Conservation (phyloP, 2,329 filamentous ascomycete species). For the Fusarium proliferatum region DNA sequence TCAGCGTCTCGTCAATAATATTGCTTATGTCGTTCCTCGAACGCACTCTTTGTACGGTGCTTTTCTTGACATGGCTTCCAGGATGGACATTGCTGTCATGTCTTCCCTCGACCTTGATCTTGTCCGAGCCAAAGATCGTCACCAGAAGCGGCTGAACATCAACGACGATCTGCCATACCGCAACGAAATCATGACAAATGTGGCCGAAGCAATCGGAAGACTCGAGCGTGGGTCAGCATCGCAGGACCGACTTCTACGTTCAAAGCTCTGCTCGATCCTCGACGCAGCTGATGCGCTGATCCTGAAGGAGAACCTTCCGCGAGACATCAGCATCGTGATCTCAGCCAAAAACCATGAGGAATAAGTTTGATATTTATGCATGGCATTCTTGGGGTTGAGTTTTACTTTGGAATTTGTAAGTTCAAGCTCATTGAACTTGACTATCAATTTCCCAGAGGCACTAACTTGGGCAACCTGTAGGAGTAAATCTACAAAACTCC, state of each 20-base stretch:
- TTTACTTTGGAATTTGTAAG: not conserved
- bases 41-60: not conserved
- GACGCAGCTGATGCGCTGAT: slow-evolving; percentile 1
- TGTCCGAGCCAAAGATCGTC: not conserved
- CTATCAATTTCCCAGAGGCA: not conserved
- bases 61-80: slow-evolving; percentile 1
- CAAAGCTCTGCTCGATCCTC: not conserved
- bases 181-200: not conserved
- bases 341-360: not conserved
- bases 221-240: not conserved
- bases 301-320: not conserved
- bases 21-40: not conserved
- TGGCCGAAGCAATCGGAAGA: not conserved
- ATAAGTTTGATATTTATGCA: not conserved
- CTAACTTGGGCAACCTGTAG: not conserved
- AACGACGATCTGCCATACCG: not conserved
- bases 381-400: not conserved
- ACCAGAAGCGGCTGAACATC: not conserved
- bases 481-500: not conserved
- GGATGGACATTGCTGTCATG: not conserved
- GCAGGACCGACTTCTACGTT: not conserved
- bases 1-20: not conserved
- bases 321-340: not conserved
- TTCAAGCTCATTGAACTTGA: too few relatives aligned
- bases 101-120: slow-evolving; percentile 4